A percentile compares a stretch with the other conserved stretches of the same genome.
phyloP scores from a whole-genome alignment of 345 rosid species.

The thale cress (Arabidopsis thaliana) region DNA sequence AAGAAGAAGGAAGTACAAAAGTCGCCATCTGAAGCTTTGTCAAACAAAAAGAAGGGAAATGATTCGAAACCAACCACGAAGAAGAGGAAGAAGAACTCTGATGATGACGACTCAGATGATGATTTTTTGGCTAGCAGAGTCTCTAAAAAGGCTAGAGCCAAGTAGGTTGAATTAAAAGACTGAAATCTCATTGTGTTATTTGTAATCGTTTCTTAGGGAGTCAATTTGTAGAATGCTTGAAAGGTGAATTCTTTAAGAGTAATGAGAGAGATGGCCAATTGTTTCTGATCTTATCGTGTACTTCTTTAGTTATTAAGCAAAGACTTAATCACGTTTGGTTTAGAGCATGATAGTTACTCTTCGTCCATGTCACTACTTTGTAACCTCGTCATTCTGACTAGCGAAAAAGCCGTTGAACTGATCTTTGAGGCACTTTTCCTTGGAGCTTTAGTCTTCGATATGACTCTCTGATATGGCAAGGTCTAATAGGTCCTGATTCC shows the following conservation, averaged over 20 bases:
- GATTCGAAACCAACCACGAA: conserved; percentile 56
- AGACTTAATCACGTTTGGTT: background rate
- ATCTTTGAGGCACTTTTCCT: conserved; percentile 82
- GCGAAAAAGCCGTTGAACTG: conserved; percentile 78
- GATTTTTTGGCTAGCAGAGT: conserved; percentile 49
- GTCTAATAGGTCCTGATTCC: conserved; percentile 90
- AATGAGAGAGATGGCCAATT: conserved; percentile 3
- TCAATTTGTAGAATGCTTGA: conserved; percentile 1
- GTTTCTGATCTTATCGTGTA: conserved; percentile 19
- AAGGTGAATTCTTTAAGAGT: conserved; percentile 8
- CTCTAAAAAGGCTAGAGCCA: conserved; percentile 64
- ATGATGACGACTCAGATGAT: conserved; percentile 61
- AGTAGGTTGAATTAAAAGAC: conserved; percentile 34
- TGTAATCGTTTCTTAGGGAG: background rate
- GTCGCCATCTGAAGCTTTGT: conserved; percentile 45
- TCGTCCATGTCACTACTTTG: background rate
- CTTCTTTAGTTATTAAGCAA: background rate
- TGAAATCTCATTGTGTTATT: conserved; percentile 1
- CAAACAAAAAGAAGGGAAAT: conserved; percentile 53
- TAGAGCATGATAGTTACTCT: background rate
- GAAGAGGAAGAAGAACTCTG: conserved; percentile 61
- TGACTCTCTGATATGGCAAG: conserved; percentile 91
- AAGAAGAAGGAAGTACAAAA: conserved; percentile 46
- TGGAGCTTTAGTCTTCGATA: conserved; percentile 83
- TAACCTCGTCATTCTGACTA: conserved; percentile 34